Percentiles rank a stretch among this genome's conserved stretches.
Conservation (phyloP, 2,329 filamentous ascomycete genomes). For the Rhinocladiella similis region DNA sequence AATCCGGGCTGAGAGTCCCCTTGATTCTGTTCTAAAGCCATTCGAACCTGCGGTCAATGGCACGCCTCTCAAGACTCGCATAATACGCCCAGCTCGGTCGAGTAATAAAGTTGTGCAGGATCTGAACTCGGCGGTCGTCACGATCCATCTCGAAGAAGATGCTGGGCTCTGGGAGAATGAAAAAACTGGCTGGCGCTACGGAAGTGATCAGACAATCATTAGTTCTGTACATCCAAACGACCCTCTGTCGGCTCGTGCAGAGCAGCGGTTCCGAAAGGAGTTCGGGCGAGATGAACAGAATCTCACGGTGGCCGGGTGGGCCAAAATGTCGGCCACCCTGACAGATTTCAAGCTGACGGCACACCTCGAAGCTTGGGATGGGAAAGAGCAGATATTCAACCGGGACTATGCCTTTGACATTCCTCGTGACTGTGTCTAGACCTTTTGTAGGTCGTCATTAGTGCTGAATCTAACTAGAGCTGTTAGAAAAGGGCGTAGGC, state of each 20-base stretch:
- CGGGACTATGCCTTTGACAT: conserved; percentile 7
- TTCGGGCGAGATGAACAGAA: conserved; percentile 11
- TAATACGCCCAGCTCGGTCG: conserved; percentile 1
- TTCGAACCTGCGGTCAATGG: conserved; percentile 6
- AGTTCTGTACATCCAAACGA: conserved; percentile 10
- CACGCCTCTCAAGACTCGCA: neutral
- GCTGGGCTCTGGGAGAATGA: conserved; percentile 4
- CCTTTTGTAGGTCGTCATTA: neutral
- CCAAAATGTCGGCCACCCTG: conserved; percentile 8
- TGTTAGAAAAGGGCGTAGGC: too few species aligned
- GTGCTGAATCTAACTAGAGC: too few species aligned
- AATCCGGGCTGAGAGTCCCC: neutral
- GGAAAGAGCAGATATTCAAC: conserved; percentile 5
- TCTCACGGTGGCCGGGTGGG: conserved; percentile 7
- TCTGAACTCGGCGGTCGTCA: conserved; percentile 1
- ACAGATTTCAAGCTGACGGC: conserved; percentile 10
- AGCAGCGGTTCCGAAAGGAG: conserved; percentile 11
- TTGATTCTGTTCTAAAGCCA: conserved; percentile 1
- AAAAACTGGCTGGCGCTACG: conserved; percentile 11
- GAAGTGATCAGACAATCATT: conserved; percentile 12
- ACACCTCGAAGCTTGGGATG: conserved; percentile 12
- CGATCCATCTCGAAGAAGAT: conserved; percentile 1
- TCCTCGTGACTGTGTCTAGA: conserved; percentile 9
- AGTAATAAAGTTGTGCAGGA: conserved; percentile 9
- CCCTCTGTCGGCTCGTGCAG: conserved; percentile 10